A percentile compares a stretch with the other conserved stretches of the same genome.
Conservation (phyloP, 2,329 filamentous ascomycete species). For the Microdochium bolleyi region DNA sequence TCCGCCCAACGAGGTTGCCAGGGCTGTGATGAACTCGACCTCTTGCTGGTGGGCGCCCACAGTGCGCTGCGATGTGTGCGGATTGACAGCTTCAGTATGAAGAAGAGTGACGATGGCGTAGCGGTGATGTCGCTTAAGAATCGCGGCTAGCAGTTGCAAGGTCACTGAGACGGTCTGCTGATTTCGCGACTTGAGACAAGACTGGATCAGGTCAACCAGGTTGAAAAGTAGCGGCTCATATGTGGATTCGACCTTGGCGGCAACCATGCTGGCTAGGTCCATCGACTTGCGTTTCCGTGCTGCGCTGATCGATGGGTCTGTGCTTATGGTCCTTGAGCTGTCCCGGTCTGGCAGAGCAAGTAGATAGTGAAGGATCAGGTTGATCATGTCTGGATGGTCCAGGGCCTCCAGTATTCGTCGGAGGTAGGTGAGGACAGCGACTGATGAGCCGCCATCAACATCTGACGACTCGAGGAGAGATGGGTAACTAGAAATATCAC, state of each 20-base stretch:
- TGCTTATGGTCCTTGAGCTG: conserved; percentile 23
- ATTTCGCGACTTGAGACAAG: conserved; percentile 76
- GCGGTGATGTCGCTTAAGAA: conserved; percentile 78
- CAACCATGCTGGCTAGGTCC: conserved; percentile 74
- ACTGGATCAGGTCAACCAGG: conserved; percentile 80
- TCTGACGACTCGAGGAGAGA: conserved; percentile 95
- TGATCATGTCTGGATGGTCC: conserved; percentile 88
- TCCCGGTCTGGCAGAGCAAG: conserved; percentile 65
- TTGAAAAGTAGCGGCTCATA: conserved; percentile 85
- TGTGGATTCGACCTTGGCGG: conserved; percentile 63
- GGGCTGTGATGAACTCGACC: conserved; percentile 59
- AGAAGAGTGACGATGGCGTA: conserved; percentile 76
- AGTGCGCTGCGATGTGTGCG: conserved; percentile 52
- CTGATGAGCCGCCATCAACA: conserved; percentile 91
- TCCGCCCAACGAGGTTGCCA: conserved; percentile 62
- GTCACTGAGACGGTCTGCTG: conserved; percentile 86
- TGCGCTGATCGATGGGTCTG: conserved; percentile 51
- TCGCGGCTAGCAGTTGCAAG: conserved; percentile 76
- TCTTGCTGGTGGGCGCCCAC: conserved; percentile 69
- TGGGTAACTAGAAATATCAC: conserved; percentile 59
- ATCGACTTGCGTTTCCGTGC: conserved; percentile 81
- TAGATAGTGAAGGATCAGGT: conserved; percentile 87
- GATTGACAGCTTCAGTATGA: conserved; percentile 52
- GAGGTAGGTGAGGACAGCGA: conserved; percentile 90
- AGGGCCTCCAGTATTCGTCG: conserved; percentile 84